phyloP scores from a whole-genome alignment of 208 protist species.

The Wallacemonas sp. region DNA sequence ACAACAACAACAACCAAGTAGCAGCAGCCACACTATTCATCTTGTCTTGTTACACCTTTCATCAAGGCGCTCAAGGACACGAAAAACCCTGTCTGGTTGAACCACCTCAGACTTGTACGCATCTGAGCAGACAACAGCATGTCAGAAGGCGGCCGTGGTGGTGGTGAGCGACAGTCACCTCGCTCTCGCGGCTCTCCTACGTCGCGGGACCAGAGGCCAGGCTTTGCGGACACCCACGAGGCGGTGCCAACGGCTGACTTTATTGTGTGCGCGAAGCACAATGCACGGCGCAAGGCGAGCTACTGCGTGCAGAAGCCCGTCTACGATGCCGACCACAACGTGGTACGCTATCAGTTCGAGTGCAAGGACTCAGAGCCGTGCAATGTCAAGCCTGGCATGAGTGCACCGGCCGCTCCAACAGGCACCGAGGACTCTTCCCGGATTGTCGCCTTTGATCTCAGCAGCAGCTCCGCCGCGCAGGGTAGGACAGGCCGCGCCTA shows the following conservation, averaged over 20 bases:
- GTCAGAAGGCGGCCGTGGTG: constrained; percentile 1
- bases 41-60: too few relatives aligned
- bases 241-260: constrained; percentile 21
- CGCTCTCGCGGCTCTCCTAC: not conserved
- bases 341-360: constrained; percentile 56
- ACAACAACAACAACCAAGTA: too few relatives aligned
- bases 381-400: not conserved
- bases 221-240: not conserved
- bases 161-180: not conserved
- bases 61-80: too few relatives aligned
- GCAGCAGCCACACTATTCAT: too few relatives aligned
- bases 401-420: not conserved
- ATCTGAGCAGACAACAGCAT: not conserved
- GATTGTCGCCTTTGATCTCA: constrained; percentile 11
- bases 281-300: constrained; percentile 41
- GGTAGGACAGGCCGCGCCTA: constrained; percentile 1
- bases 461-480: constrained; percentile 13
- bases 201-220: not conserved
- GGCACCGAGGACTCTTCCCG: not conserved
- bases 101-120: not conserved
- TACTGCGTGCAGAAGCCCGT: constrained; percentile 55
- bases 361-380: constrained; percentile 48
- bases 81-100: too few relatives aligned
- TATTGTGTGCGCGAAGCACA: constrained; percentile 57
- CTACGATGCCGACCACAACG: constrained; percentile 67